Base-by-base conservation (phyloP, 257 asterid genomes). In the Penstemon eatonii region DNA sequence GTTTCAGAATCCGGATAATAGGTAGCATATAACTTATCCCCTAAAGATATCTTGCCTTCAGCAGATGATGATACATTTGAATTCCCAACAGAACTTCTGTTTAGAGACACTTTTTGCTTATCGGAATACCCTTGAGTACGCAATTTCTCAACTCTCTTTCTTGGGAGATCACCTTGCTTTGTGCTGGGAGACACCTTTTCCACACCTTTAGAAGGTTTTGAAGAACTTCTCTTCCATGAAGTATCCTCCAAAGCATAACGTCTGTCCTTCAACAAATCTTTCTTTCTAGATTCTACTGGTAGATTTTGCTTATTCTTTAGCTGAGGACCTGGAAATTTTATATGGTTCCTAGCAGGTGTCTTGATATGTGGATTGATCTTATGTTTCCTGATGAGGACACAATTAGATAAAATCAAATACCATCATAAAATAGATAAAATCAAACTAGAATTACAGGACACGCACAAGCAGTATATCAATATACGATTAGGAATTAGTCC, bases 381-480 rank as follows among this genome's bases (percentile, higher is more conserved):
- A 37, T 94, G 99, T 49, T 80, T 72, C 80, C 99, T 94, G 85
- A 69, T 3, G 60, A 63, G 63, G 54, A 71, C 57, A 63, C 51
- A 56, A 51, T 61, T 38, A 42, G 66, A 33, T 60, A 18, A 63
- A 47, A 79, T 51, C 36, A 59, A 9, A 59, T 59, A 47, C 13
- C 11, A 59, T 52, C 49, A 33, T 25, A 65, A 33, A 59, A 38
- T 66, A 36, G 47, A 57, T 38, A 68, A 68, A 60, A 60, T 5
- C 58, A 71, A 66, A 54, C 15, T 36, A 10, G 41, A 41, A 62
- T 33, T 56, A 51, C 15, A 46, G 50, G 55, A 56, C 55, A 80
- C 96, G 82, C 75, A 94, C 99, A 79, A 71, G 85, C 99, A 94
- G 81, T 89, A 94, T 66, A 94, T 89, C 81, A 94, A 70, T 66